Conservation (phyloP, 192 early-diverging fungal species). For the Mortierella hygrophila region DNA sequence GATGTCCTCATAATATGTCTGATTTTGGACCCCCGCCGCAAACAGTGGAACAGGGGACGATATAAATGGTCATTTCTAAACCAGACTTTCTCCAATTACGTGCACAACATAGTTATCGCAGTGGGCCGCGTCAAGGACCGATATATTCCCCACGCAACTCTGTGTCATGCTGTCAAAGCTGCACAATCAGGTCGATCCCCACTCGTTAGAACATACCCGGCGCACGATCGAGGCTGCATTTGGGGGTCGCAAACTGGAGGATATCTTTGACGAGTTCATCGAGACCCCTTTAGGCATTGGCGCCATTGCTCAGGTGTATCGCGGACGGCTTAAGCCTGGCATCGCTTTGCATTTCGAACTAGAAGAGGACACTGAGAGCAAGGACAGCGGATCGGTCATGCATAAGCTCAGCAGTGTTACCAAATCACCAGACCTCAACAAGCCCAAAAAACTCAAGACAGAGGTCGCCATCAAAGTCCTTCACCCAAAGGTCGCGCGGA, state of each 20-base stretch:
- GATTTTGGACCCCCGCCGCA: background rate
- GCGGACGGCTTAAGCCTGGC: slow-evolving; percentile 49
- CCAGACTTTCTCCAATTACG: background rate
- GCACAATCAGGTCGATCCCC: slow-evolving; percentile 85
- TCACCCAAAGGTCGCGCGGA: slow-evolving; percentile 80
- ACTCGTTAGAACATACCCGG: slow-evolving; percentile 78
- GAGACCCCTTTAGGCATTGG: slow-evolving; percentile 88
- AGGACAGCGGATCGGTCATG: slow-evolving; percentile 45
- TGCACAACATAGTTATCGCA: slow-evolving; percentile 75
- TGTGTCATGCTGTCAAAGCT: slow-evolving; percentile 82
- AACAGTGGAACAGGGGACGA: background rate
- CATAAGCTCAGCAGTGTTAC: slow-evolving; percentile 25
- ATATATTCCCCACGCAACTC: slow-evolving; percentile 84
- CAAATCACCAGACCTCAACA: slow-evolving; percentile 14
- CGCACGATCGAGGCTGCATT: slow-evolving; percentile 74
- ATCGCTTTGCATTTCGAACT: slow-evolving; percentile 53
- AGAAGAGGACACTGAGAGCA: slow-evolving; percentile 19
- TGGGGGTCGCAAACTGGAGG: slow-evolving; percentile 71
- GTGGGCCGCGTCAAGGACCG: slow-evolving; percentile 93
- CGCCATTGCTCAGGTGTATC: slow-evolving; percentile 93
- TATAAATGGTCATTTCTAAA: background rate
- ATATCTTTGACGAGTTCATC: slow-evolving; percentile 85
- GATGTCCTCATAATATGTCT: background rate
- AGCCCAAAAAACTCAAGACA: slow-evolving; percentile 51
- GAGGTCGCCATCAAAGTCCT: slow-evolving; percentile 91